Evolutionary conservation across 2,329 filamentous ascomycete species (phyloP).

Genomic region (Leptodontidium sp.): DNA sequence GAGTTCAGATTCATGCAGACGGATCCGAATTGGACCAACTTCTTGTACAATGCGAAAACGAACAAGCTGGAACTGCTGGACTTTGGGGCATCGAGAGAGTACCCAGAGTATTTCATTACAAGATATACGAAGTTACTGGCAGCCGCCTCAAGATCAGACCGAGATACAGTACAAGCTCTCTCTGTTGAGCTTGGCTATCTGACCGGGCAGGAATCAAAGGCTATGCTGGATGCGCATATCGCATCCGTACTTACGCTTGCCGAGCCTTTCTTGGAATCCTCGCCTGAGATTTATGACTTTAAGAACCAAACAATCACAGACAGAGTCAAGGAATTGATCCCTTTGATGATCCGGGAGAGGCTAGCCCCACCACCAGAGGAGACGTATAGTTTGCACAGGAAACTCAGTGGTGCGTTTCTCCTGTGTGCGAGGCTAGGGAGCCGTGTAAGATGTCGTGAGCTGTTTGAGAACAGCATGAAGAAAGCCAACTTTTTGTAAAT

Average conservation of each 20-base stretch:
- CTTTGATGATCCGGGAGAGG: conserved; percentile 90
- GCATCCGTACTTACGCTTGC: conserved; percentile 87
- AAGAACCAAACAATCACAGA: conserved; percentile 95
- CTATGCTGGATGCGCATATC: conserved; percentile 92
- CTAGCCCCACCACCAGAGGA: conserved; percentile 94
- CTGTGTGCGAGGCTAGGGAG: conserved; percentile 88
- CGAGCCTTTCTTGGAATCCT: conserved; percentile 82
- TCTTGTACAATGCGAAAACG: conserved; percentile 81
- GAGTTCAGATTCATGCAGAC: conserved; percentile 99
- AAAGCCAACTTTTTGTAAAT: conserved; percentile 38
- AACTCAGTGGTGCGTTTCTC: conserved; percentile 93
- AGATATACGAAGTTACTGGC: conserved; percentile 83
- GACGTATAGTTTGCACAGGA: conserved; percentile 94
- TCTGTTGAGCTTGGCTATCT: conserved; percentile 87
- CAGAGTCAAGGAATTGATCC: conserved; percentile 85
- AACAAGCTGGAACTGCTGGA: conserved; percentile 88
- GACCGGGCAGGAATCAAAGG: conserved; percentile 84
- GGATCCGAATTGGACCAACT: conserved; percentile 99
- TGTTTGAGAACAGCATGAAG: conserved; percentile 67
- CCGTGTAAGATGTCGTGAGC: conserved; percentile 77
- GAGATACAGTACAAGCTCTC: conserved; percentile 66
- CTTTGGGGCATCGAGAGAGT: conserved; percentile 92
- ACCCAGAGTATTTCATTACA: conserved; percentile 78
- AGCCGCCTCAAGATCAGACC: conserved; percentile 78
- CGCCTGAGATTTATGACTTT: conserved; percentile 91